Conservation (phyloP, 2,329 filamentous ascomycete genomes). For the Trichoderma arundinaceum region DNA sequence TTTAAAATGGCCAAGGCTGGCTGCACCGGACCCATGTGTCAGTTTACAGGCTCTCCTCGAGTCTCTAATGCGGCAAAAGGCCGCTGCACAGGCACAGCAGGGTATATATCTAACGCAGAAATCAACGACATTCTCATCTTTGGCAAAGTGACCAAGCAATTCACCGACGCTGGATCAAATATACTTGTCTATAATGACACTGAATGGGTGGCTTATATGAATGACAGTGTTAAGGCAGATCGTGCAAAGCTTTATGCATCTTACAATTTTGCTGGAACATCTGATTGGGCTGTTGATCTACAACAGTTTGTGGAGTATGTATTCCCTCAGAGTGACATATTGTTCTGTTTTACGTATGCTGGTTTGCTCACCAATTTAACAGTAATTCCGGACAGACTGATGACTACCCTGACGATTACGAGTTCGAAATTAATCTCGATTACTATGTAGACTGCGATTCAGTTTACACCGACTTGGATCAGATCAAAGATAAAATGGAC, state of each 20-base stretch:
- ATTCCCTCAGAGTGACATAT: slow-evolving; percentile 31
- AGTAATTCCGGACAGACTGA: background rate
- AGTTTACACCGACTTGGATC: slow-evolving; percentile 36
- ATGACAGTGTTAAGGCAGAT: slow-evolving; percentile 33
- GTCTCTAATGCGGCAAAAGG: too few relatives aligned
- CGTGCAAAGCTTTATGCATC: slow-evolving; percentile 30
- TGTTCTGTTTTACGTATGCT: background rate
- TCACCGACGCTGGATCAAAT: slow-evolving; percentile 27
- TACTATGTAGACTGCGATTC: slow-evolving; percentile 16
- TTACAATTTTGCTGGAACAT: slow-evolving; percentile 37
- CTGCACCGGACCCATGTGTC: slow-evolving; percentile 36
- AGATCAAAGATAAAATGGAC: slow-evolving; percentile 25
- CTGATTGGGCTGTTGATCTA: background rate
- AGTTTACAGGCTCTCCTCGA: slow-evolving; percentile 32
- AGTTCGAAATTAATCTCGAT: background rate
- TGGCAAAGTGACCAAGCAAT: slow-evolving; percentile 24
- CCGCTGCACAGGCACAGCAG: slow-evolving; percentile 11
- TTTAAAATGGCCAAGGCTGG: slow-evolving; percentile 39
- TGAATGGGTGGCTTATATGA: slow-evolving; percentile 40
- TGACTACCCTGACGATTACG: background rate
- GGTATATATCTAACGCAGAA: slow-evolving; percentile 34
- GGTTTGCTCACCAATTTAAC: too few relatives aligned
- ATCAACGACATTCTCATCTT: slow-evolving; percentile 36
- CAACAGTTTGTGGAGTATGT: background rate
- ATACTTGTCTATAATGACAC: slow-evolving; percentile 37